Conservation (phyloP, 768 basidiomycete species). For the Pisolithus orientalis region DNA sequence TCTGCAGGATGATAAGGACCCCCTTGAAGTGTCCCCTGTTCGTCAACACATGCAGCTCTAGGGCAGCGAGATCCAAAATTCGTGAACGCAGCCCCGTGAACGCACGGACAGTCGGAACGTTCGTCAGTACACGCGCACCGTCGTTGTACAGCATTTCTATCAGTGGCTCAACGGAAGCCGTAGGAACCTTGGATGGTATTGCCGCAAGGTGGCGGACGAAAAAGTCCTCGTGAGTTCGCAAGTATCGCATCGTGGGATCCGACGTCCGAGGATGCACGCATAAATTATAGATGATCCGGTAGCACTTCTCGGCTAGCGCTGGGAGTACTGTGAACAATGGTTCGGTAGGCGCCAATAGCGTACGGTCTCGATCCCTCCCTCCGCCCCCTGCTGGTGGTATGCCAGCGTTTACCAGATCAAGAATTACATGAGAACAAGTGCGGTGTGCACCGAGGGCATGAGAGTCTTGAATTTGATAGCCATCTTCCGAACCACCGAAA, state of each 20-base stretch:
- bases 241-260: conserved; percentile 74
- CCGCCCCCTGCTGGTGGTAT: conserved; percentile 51
- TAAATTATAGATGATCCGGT: conserved; percentile 77
- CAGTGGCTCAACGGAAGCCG: conserved; percentile 40
- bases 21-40: conserved; percentile 70
- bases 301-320: conserved; percentile 77
- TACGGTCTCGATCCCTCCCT: conserved; percentile 33
- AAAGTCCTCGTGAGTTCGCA: conserved; percentile 85
- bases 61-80: conserved; percentile 78
- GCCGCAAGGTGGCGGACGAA: conserved; percentile 79
- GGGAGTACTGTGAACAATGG: conserved; percentile 66
- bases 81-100: conserved; percentile 81
- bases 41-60: conserved; percentile 85
- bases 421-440: conserved; percentile 75
- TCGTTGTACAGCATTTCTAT: conserved; percentile 64
- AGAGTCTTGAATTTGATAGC: conserved; percentile 71
- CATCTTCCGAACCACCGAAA: conserved; percentile 56
- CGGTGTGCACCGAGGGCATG: conserved; percentile 62
- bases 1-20: conserved; percentile 68
- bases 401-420: conserved; percentile 70
- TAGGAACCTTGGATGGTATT: conserved; percentile 61
- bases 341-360: conserved; percentile 23
- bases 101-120: conserved; percentile 59
- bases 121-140: conserved; percentile 61
- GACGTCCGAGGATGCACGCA: conserved; percentile 85